Conservation (phyloP, 208 protist species). For the Angomonas deanei region DNA sequence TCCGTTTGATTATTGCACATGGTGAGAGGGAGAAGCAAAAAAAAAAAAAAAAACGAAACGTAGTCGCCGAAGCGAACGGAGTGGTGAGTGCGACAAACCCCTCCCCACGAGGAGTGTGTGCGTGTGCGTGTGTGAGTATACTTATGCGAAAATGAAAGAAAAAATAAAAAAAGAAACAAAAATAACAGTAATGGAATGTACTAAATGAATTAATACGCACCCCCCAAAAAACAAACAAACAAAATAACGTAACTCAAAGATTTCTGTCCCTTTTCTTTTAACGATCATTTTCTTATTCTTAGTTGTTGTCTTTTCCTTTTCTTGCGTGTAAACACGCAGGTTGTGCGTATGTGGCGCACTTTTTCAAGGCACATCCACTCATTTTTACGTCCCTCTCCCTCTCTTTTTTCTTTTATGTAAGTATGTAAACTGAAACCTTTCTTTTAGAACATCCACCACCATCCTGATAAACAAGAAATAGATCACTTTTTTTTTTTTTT, state of each 20-base stretch:
- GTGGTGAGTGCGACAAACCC: background rate
- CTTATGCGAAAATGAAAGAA: background rate
- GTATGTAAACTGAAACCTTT: no score
- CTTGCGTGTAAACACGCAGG: no score
- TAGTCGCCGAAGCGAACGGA: background rate
- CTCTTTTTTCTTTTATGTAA: conserved; percentile 14
- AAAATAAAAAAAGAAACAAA: background rate
- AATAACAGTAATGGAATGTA: background rate
- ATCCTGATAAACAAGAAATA: background rate
- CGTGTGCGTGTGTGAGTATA: background rate
- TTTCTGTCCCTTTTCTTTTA: conserved; percentile 6
- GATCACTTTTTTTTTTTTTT: background rate
- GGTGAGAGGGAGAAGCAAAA: conserved; percentile 12
- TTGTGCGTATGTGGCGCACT: no score
- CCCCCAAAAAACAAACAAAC: background rate
- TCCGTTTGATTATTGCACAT: no score
- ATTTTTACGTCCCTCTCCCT: conserved; percentile 4
- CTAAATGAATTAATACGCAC: background rate
- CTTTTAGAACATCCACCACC: no score
- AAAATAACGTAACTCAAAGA: background rate
- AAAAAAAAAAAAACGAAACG: conserved; percentile 15
- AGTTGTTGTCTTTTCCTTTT: conserved; percentile 3
- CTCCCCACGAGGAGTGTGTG: no score
- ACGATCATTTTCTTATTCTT: conserved; percentile 1
- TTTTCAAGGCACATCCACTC: no score